A percentile compares a stretch with the other conserved stretches of the same genome.
Evolutionary conservation across 2,329 filamentous ascomycete species (phyloP).

Genomic region (Alternaria hordeiaustralica): DNA sequence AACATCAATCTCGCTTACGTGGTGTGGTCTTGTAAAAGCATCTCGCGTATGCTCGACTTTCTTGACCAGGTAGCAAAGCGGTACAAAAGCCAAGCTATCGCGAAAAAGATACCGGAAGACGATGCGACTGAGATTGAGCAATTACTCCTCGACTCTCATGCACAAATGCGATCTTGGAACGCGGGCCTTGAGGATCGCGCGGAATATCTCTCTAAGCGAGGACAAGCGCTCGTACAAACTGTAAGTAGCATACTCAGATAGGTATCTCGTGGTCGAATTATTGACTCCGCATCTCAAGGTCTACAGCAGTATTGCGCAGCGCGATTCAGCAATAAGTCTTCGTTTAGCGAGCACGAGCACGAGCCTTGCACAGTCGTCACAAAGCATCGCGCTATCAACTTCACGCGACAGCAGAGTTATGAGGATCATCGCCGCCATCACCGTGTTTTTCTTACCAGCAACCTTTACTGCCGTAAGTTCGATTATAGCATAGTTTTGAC

Average conservation of each 20-base stretch:
- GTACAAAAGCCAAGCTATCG: no score
- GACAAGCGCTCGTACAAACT: conserved; percentile 23
- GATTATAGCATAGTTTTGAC: no score
- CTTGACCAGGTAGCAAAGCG: conserved; percentile 15
- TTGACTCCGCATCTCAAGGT: not conserved
- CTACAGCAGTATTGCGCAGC: conserved; percentile 29
- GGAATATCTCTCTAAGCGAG: conserved; percentile 23
- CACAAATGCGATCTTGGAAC: conserved; percentile 17
- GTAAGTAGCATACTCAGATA: conserved; percentile 6
- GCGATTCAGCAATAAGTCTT: conserved; percentile 20
- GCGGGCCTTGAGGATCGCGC: conserved; percentile 12
- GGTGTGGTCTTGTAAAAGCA: conserved; percentile 10
- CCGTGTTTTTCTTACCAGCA: conserved; percentile 33
- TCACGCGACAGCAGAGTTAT: conserved; percentile 27
- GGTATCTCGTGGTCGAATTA: no score
- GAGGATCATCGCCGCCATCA: conserved; percentile 31
- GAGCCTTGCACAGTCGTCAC: conserved; percentile 21
- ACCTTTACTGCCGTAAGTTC: conserved; percentile 30
- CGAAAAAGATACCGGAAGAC: not conserved
- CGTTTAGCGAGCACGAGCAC: conserved; percentile 3
- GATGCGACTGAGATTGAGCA: not conserved
- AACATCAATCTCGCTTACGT: conserved; percentile 12
- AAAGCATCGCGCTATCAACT: conserved; percentile 16
- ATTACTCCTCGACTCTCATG: conserved; percentile 11
- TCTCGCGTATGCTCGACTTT: conserved; percentile 12